phyloP scores from a whole-genome alignment of 352 stramenopile genomes.

The Pythium rhizo-oryzae region DNA sequence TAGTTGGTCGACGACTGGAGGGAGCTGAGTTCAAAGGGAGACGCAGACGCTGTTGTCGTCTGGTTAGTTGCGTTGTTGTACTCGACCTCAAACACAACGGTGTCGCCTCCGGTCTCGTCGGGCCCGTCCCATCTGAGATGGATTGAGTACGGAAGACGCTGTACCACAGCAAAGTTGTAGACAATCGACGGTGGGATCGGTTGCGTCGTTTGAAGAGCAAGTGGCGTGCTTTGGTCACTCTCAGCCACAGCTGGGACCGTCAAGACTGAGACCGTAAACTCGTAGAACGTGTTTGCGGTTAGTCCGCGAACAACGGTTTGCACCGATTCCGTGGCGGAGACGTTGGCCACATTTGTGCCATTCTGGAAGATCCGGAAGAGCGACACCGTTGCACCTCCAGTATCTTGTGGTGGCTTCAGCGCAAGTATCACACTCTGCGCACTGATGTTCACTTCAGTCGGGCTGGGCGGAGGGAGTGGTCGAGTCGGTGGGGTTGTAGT shows the following conservation, averaged over 20 bases:
- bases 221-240: constrained; percentile 33
- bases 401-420: constrained; percentile 42
- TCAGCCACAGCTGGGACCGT: constrained; percentile 36
- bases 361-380: constrained; percentile 48
- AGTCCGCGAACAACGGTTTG: constrained; percentile 35
- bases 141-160: constrained; percentile 37
- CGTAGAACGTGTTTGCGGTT: constrained; percentile 35
- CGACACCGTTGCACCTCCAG: constrained; percentile 39
- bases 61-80: constrained; percentile 23
- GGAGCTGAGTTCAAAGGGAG: constrained; percentile 28
- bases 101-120: constrained; percentile 45
- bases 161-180: constrained; percentile 34
- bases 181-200: constrained; percentile 40
- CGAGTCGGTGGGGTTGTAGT: constrained; percentile 32
- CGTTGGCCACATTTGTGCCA: constrained; percentile 28
- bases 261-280: constrained; percentile 36
- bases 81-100: constrained; percentile 40
- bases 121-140: constrained; percentile 42
- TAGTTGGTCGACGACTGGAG: constrained; percentile 45
- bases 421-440: constrained; percentile 40
- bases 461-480: constrained; percentile 32
- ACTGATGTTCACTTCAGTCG: constrained; percentile 25
- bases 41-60: neutral
- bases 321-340: constrained; percentile 23
- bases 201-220: constrained; percentile 32